These are phyloP conservation scores for Arthroderma sp. DNA, from an alignment of 2,329 filamentous ascomycete genomes.

Conservation along the genomic window DNA sequence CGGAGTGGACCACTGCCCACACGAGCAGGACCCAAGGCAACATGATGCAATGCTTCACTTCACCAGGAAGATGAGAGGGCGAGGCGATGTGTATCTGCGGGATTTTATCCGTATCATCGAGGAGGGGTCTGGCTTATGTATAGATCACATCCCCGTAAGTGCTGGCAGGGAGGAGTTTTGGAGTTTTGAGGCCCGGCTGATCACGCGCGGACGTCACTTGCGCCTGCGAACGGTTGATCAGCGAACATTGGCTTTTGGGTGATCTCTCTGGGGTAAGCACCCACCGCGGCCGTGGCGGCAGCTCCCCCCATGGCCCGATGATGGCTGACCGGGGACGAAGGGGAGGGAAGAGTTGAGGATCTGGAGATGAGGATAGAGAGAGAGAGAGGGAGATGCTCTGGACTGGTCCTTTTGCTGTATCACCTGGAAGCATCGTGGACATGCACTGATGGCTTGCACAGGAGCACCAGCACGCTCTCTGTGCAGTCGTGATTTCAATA, in stretches of 20 bases:
- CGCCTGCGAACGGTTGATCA: slow-evolving; percentile 2
- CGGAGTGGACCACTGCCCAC: slow-evolving; percentile 27
- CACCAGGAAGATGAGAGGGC: not conserved
- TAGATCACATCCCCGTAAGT: too few species aligned
- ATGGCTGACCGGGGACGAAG: not conserved
- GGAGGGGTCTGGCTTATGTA: too few species aligned
- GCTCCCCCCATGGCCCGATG: not conserved
- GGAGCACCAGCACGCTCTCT: not conserved
- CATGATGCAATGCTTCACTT: not conserved
- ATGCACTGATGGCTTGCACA: too few species aligned
- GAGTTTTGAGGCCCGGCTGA: not conserved
- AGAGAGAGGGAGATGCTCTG: not conserved
- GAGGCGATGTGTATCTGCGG: too few species aligned
- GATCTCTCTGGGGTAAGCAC: not conserved
- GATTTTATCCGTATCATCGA: too few species aligned
- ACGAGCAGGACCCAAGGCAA: slow-evolving; percentile 19
- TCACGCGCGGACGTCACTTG: slow-evolving; percentile 3
- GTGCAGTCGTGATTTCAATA: not conserved
- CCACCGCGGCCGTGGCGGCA: not conserved
- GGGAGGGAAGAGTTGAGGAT: too few species aligned
- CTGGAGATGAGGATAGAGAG: too few species aligned
- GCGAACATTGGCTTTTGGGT: not conserved
- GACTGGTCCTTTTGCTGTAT: not conserved
- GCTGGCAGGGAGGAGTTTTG: too few species aligned
- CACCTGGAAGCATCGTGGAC: not conserved